Evolutionary conservation across 371 early-diverging fungal species (phyloP).

Genomic region (Lichtheimia ornata): DNA sequence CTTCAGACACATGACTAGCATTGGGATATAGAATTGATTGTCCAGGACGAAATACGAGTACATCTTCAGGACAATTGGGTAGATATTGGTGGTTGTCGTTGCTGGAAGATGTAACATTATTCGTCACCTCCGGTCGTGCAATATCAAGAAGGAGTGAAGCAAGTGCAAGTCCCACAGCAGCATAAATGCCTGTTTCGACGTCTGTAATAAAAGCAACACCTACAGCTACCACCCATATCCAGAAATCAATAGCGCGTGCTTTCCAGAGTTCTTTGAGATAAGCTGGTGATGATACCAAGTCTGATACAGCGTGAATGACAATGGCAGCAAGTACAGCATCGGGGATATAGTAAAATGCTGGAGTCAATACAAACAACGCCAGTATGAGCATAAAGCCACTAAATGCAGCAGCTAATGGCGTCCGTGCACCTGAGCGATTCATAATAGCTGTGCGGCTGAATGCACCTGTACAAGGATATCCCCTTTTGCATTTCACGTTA

Average conservation of each 20-base stretch:
- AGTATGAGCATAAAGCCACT: conserved; percentile 78
- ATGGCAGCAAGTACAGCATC: conserved; percentile 76
- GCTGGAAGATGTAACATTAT: not conserved
- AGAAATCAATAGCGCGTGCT: conserved; percentile 54
- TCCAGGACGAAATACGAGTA: conserved; percentile 17
- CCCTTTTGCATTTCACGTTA: conserved; percentile 12
- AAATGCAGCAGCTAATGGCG: conserved; percentile 80
- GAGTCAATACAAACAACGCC: conserved; percentile 77
- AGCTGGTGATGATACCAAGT: conserved; percentile 47
- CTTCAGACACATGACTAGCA: conserved; percentile 19
- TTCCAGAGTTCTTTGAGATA: conserved; percentile 33
- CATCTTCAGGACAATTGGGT: conserved; percentile 14
- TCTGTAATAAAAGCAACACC: conserved; percentile 67
- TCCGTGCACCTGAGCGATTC: conserved; percentile 74
- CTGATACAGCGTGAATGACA: conserved; percentile 73
- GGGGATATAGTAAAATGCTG: conserved; percentile 85
- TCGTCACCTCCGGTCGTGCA: conserved; percentile 66
- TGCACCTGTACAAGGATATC: conserved; percentile 47
- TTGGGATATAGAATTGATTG: conserved; percentile 24
- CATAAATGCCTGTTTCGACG: conserved; percentile 72
- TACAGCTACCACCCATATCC: conserved; percentile 51
- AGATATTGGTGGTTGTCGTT: conserved; percentile 6
- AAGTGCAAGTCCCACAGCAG: conserved; percentile 64
- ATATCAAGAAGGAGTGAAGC: conserved; percentile 65
- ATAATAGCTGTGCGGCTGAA: conserved; percentile 72